These are phyloP conservation scores for Talinum fruticosum DNA, from an alignment of 148 eudicot genomes.

Conservation along the genomic window DNA sequence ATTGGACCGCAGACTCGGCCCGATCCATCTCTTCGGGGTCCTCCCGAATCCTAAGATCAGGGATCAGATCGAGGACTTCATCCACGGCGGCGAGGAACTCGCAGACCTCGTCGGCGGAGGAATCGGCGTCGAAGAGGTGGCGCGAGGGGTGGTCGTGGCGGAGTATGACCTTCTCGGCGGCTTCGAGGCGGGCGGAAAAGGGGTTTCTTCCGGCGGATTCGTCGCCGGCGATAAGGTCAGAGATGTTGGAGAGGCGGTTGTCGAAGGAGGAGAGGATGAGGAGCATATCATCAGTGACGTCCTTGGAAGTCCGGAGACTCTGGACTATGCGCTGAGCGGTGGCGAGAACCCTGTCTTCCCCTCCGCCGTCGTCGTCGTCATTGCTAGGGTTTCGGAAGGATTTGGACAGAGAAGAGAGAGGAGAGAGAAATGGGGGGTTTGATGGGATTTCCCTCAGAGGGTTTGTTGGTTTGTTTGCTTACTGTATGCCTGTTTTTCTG, in stretches of 20 bases:
- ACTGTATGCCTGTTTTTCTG: not conserved
- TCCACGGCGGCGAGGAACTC: constrained; percentile 67
- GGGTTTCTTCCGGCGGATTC: constrained; percentile 6
- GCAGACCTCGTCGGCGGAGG: constrained; percentile 29
- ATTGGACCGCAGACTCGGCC: constrained; percentile 66
- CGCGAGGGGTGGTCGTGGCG: constrained; percentile 28
- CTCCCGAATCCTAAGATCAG: constrained; percentile 23
- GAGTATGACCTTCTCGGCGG: constrained; percentile 56
- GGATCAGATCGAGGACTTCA: constrained; percentile 41
- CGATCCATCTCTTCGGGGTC: constrained; percentile 42
- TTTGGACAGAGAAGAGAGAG: not conserved
- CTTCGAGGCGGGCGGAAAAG: constrained; percentile 30
- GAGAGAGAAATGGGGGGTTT: not conserved
- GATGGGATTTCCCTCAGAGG: constrained; percentile 5
- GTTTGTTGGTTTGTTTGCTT: constrained; percentile 8
- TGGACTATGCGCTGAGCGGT: constrained; percentile 86
- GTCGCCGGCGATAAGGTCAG: constrained; percentile 30
- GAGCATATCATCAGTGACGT: constrained; percentile 81
- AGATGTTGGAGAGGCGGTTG: constrained; percentile 69
- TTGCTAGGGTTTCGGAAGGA: constrained; percentile 19
- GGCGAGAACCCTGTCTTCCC: constrained; percentile 77
- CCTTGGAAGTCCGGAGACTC: constrained; percentile 52
- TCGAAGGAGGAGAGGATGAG: constrained; percentile 71
- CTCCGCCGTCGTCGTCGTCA: constrained; percentile 37
- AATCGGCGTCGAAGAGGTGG: constrained; percentile 15